Evolutionary conservation across 768 basidiomycete species (phyloP), one percentile per base, ranked within the genome.

Genomic region (Punctularia strigosozonata): DNA sequence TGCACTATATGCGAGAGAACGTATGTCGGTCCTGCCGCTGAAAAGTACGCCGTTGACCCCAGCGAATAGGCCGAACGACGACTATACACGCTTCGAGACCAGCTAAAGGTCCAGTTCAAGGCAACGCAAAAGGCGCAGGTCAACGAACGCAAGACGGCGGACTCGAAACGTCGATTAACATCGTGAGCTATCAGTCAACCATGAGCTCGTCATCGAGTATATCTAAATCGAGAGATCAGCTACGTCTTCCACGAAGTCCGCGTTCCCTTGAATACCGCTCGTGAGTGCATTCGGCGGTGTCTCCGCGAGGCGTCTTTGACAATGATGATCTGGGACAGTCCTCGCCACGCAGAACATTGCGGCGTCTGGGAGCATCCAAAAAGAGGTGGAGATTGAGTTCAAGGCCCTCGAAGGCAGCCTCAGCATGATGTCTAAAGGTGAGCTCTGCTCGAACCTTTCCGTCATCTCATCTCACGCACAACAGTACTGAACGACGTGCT

Each of bases 261-360:
- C 44, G 84, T 86, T 39, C 83, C 83, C 19, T 59, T 86, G 39
- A 85, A 86, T 50, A 85, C 82, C 32, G 83, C 83, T 12, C 62
- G 80, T 57, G 43, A 31, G 54, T 53, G 31, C 6, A 35, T 21
- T 24, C 15, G 15, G 24, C 17, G 3, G 24, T 40, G 24, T 25
- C n/a, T 13, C 14, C 20, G 18, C 39, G 22, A 34, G 19, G 24
- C 32, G 7, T n/a, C 15, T 30, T 10, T 30, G 28, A 30, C 15
- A 6, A 13, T 32, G 23, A 36, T 42, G 37, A 31, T 10, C 15
- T 30, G 10, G 28, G 18, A 21, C 37, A 65, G 62, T 91, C 12
- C 64, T 94, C 36, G 88, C 91, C 1, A 82, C 91, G 15, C 91
- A 95, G 61, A 94, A 97, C 51, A 79, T 94, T 72, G 80, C 83